Evolutionary conservation across 1,284 basidiomycete species (phyloP), one percentile per base, ranked within the genome.

Genomic region (Volvariella volvacea): DNA sequence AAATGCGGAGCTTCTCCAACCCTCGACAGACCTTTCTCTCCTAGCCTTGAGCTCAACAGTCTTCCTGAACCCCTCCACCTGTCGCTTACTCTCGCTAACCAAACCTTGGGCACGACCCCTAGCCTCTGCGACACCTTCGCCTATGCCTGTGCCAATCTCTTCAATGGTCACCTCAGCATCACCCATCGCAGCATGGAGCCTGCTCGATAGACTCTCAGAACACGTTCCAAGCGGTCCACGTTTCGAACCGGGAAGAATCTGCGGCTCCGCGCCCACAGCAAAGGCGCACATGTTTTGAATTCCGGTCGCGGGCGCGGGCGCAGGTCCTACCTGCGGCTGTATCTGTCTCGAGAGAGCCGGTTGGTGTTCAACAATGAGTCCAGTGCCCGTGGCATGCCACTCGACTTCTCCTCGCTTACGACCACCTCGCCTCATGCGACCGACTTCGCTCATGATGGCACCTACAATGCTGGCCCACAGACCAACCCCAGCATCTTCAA

Each of bases 191-290:
- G 62, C 59, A 45, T 71, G 65, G 52, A 47, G 41, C 47, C 50
- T 57, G 33, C 73, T 64, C 20, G 50, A 55, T 17, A 82, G 37
- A 1, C 68, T 64, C 54, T 77, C 70, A 2, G 75, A 69, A 12
- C 68, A 66, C 2, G 66, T 78, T 1, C 76, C 82, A 40, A 76
- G 55, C 1, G 83, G 82, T 0, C 83, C 83, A 2, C 63, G 68
- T 66, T 85, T 83, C 49, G 79, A 71, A 0, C 79, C 78, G 17
- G 70, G 59, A 25, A 86, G 58, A 31, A 86, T 73, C 64, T 86
- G 83, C 31, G 83, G 83, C 59, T 83, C 81, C 2, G 72, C 79
- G 3, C 83, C 83, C 61, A 85, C 62, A 1, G 83, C 83, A 39
- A 85, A 73, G 43, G n/a, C n/a, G n/a, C n/a, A 7, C 6, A 36